These are phyloP conservation scores for Penstemon barbatus DNA, from an alignment of 257 asterid species.

Conservation along the genomic window DNA sequence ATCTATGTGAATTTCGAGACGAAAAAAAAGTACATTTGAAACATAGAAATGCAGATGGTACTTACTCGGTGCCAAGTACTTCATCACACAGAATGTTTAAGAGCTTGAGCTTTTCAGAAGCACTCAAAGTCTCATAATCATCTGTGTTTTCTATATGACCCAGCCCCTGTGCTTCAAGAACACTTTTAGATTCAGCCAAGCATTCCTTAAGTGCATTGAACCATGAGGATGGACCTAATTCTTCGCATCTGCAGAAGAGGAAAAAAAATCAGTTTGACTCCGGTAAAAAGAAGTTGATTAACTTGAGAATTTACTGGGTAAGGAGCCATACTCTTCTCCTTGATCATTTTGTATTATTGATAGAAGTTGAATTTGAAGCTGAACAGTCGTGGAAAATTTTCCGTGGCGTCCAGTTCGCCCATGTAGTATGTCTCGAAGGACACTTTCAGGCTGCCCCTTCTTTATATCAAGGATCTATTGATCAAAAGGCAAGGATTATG, in stretches of 20 bases:
- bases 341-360: constrained; percentile 50
- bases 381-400: constrained; percentile 52
- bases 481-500: constrained; percentile 6
- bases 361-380: constrained; percentile 58
- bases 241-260: constrained; percentile 39
- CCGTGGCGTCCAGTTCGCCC: constrained; percentile 67
- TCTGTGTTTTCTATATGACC: constrained; percentile 44
- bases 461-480: constrained; percentile 62
- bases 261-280: constrained; percentile 5
- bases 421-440: constrained; percentile 64
- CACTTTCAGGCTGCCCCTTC: constrained; percentile 58
- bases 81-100: constrained; percentile 75
- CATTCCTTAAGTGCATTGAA: constrained; percentile 46
- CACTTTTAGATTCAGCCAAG: constrained; percentile 49
- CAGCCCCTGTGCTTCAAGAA: constrained; percentile 42
- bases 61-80: constrained; percentile 73
- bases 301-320: constrained; percentile 20
- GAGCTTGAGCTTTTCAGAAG: constrained; percentile 66
- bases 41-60: constrained; percentile 17
- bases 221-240: constrained; percentile 54
- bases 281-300: constrained; percentile 3
- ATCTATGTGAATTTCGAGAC: neutral
- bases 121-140: constrained; percentile 51
- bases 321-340: constrained; percentile 55
- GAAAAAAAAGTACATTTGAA: constrained; percentile 12